A percentile compares a stretch with the other conserved stretches of the same genome.
phyloP scores from a whole-genome alignment of 2,329 filamentous ascomycete species.

The Alternaria hordeiaustralica region DNA sequence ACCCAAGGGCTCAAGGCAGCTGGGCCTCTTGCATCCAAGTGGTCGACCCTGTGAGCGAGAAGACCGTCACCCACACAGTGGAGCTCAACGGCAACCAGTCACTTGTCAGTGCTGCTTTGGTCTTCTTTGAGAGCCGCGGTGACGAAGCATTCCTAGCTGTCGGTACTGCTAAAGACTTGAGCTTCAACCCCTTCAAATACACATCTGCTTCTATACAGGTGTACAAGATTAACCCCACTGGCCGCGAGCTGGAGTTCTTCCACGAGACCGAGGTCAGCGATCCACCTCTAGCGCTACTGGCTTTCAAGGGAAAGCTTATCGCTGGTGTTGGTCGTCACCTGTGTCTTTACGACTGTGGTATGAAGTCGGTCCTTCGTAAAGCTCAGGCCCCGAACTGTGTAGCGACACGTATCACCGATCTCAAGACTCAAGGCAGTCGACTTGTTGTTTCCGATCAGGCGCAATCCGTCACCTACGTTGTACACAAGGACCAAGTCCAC shows the following conservation, averaged over 20 bases:
- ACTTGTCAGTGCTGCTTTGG: constrained; percentile 82
- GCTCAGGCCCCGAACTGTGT: constrained; percentile 76
- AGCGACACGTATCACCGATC: constrained; percentile 81
- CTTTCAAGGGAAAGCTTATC: constrained; percentile 88
- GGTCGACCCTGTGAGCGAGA: constrained; percentile 77
- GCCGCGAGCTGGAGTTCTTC: constrained; percentile 89
- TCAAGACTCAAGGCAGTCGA: constrained; percentile 89
- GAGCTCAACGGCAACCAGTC: constrained; percentile 90
- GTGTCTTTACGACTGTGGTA: constrained; percentile 89
- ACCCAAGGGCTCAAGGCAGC: constrained; percentile 79
- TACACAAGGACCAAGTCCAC: constrained; percentile 78
- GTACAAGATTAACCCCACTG: constrained; percentile 86
- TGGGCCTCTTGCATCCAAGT: constrained; percentile 97
- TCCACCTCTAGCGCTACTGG: constrained; percentile 86
- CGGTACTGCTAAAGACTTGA: constrained; percentile 90
- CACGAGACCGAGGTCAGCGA: constrained; percentile 95
- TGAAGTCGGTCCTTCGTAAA: constrained; percentile 91
- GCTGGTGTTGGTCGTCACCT: constrained; percentile 85
- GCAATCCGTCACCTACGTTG: constrained; percentile 88
- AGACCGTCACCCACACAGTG: constrained; percentile 76
- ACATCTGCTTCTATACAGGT: constrained; percentile 87
- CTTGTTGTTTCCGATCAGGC: constrained; percentile 93
- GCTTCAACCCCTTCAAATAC: constrained; percentile 73
- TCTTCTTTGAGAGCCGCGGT: constrained; percentile 80
- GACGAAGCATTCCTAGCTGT: constrained; percentile 93